phyloP scores from a whole-genome alignment of 2,329 filamentous ascomycete genomes.

The Sordariomycetes sp. region DNA sequence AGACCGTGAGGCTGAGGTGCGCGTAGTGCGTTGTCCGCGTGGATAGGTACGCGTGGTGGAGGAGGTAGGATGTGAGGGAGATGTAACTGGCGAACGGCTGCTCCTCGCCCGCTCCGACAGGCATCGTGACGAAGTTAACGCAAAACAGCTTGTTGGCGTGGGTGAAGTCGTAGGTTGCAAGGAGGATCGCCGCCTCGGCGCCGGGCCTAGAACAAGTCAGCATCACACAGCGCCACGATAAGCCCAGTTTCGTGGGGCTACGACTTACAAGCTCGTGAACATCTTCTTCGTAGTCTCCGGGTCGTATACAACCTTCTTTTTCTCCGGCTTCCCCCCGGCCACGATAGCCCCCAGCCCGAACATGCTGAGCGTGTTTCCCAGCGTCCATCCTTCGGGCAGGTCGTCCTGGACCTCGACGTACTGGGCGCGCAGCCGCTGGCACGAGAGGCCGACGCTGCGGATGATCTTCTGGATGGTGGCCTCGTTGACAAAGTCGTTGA shows the following conservation, averaged over 20 bases:
- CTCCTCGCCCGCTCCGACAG: slow-evolving; percentile 54
- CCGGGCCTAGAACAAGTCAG: slow-evolving; percentile 49
- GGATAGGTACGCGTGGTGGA: slow-evolving; percentile 87
- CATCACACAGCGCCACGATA: neutral
- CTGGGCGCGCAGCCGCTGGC: slow-evolving; percentile 54
- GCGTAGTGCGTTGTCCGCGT: slow-evolving; percentile 70
- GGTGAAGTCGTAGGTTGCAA: slow-evolving; percentile 86
- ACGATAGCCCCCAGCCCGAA: slow-evolving; percentile 73
- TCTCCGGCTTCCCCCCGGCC: slow-evolving; percentile 53
- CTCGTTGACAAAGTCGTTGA: slow-evolving; percentile 95
- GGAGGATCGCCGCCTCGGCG: slow-evolving; percentile 65
- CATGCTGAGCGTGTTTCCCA: slow-evolving; percentile 71
- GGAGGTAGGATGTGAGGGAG: slow-evolving; percentile 82
- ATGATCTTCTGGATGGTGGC: slow-evolving; percentile 74
- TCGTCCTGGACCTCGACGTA: slow-evolving; percentile 88
- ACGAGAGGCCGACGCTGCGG: slow-evolving; percentile 62
- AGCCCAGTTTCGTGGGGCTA: neutral
- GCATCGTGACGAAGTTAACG: slow-evolving; percentile 62
- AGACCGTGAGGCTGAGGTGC: slow-evolving; percentile 72
- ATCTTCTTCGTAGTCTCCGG: slow-evolving; percentile 73
- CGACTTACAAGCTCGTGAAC: slow-evolving; percentile 65
- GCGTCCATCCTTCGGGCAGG: slow-evolving; percentile 77
- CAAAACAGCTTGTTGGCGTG: slow-evolving; percentile 95
- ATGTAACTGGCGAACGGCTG: slow-evolving; percentile 72
- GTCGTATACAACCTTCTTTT: slow-evolving; percentile 46